Base-by-base conservation (phyloP, 2,329 filamentous ascomycete species). In the Zelopaecilomyces penicillatus region DNA sequence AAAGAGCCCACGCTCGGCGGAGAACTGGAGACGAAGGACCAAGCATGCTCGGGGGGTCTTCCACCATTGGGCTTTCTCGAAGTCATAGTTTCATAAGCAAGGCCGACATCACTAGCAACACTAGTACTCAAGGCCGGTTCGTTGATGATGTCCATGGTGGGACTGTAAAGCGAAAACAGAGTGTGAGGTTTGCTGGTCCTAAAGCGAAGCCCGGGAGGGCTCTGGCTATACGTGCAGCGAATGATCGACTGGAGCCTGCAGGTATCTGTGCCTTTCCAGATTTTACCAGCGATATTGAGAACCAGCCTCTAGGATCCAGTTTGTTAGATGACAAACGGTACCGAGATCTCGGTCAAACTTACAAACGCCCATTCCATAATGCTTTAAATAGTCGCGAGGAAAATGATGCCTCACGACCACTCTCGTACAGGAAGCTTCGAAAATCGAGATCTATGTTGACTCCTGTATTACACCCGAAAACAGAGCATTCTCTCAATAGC, bases 391-490 rank as follows among this genome's bases (percentile, higher is more conserved):
- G 19, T 19, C 65, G 65, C 1, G 69, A 75, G 46, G 71, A 76
- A 45, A 67, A 73, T 42, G 57, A 69, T 30, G 66, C 65, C 2
- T 74, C 74, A 3, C 64, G 64, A 30, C 67, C 70, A 10, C 70
- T 68, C 2, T 73, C 73, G 0, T 74, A 69, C 51, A 66, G 69
- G 39, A 69, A 65, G 29, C 58, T 80, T 36, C 73, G 74, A 37
- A 76, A 73, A 53, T 76, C 76, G 1, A 73, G 65, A 46, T 81
- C 78, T 0, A 73, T 79, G 72, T 68, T 75, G 48, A 60, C 64
- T 8, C 57, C 62, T 3, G 62, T 64, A 2, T 51, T 57, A 8
- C 43, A 43, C 6, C 35, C 41, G 12, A 40, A 42, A 5, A 33
- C 31, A 2, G 53, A 45, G 4, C 45, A 54, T 26, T 43, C 46